Conservation (phyloP, 768 basidiomycete species). For the Naganishia onofrii region DNA sequence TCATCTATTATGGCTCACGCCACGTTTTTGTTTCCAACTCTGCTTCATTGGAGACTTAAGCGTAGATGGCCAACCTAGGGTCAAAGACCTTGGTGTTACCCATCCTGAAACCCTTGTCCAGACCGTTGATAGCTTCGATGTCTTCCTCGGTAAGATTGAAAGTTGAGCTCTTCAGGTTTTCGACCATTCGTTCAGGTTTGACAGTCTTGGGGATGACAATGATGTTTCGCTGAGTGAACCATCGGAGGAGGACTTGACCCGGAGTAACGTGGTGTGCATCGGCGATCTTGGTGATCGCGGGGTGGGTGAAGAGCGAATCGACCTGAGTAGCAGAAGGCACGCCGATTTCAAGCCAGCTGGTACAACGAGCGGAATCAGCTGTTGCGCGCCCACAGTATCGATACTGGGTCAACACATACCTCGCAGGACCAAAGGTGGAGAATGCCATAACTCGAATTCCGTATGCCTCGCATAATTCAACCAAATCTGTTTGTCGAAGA, state of each 20-base stretch:
- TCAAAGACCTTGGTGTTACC: slow-evolving; percentile 72
- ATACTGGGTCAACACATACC: not conserved
- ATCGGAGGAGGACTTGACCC: slow-evolving; percentile 72
- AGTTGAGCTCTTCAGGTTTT: slow-evolving; percentile 60
- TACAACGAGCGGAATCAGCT: not conserved
- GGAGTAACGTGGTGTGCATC: slow-evolving; percentile 31
- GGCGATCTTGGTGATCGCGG: slow-evolving; percentile 31
- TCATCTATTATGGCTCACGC: not conserved
- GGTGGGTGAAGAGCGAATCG: slow-evolving; percentile 28
- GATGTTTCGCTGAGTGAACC: slow-evolving; percentile 72
- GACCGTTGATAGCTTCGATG: slow-evolving; percentile 59
- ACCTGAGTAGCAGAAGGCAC: slow-evolving; percentile 29
- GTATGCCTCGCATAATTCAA: slow-evolving; percentile 34
- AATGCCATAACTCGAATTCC: slow-evolving; percentile 39
- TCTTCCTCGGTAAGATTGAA: slow-evolving; percentile 63
- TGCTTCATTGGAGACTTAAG: slow-evolving; percentile 51
- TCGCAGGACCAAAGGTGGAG: slow-evolving; percentile 37
- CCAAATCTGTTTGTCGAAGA: slow-evolving; percentile 31
- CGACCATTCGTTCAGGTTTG: slow-evolving; percentile 54
- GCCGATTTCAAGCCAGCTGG: slow-evolving; percentile 32
- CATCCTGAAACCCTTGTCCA: slow-evolving; percentile 66
- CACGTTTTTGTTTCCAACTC: not conserved
- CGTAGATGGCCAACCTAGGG: slow-evolving; percentile 67
- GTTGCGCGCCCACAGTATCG: too few relatives aligned
- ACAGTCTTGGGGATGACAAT: slow-evolving; percentile 75